Conservation (phyloP, 2,329 filamentous ascomycete genomes). For the Teratosphaeria epicoccoides region DNA sequence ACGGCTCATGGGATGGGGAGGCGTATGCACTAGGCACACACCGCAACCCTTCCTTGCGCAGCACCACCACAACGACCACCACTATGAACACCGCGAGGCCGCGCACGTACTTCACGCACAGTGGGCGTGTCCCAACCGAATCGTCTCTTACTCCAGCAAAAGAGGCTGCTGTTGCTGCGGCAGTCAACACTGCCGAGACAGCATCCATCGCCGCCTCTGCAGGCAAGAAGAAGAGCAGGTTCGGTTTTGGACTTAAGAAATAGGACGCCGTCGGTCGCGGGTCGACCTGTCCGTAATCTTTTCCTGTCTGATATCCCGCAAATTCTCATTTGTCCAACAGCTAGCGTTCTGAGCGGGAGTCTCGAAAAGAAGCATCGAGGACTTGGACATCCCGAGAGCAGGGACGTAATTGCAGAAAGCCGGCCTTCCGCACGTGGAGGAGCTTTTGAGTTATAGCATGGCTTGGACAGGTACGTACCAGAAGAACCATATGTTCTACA, state of each 20-base stretch:
- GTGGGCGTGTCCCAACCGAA: constrained; percentile 15
- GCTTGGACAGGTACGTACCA: no score
- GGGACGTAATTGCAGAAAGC: no score
- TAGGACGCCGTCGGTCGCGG: no score
- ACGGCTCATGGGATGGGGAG: constrained; percentile 12
- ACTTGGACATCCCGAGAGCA: no score
- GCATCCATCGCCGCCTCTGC: background rate
- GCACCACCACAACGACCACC: constrained; percentile 1
- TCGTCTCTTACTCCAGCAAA: background rate
- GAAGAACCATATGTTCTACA: no score
- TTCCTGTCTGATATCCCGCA: no score
- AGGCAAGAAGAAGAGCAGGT: constrained; percentile 19
- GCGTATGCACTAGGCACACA: constrained; percentile 2
- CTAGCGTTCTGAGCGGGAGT: background rate
- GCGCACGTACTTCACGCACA: constrained; percentile 21
- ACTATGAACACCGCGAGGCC: constrained; percentile 9
- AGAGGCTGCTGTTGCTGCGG: constrained; percentile 1
- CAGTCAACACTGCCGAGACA: background rate
- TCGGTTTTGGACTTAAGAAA: constrained; percentile 13
- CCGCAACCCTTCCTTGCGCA: constrained; percentile 5
- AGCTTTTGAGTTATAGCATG: no score
- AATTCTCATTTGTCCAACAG: no score
- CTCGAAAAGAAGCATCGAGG: background rate
- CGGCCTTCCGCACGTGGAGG: no score
- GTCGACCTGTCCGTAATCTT: background rate